Evolutionary conservation across 2,329 filamentous ascomycete species (phyloP).

Genomic region (Claviceps sp.): DNA sequence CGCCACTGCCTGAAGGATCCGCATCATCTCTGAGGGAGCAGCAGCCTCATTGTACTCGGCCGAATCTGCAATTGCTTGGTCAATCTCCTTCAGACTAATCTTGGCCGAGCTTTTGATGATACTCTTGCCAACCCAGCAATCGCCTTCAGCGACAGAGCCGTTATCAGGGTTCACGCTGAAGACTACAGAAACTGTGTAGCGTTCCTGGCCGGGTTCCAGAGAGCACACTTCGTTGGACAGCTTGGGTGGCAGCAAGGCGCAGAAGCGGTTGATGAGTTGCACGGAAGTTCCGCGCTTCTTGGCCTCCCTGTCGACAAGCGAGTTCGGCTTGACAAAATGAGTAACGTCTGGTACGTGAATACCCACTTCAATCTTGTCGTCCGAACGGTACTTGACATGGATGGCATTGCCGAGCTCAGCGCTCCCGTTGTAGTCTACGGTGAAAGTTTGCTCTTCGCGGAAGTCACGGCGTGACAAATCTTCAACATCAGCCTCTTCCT

Average conservation of each 20-base stretch:
- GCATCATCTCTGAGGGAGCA: slow-evolving; percentile 61
- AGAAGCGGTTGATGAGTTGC: slow-evolving; percentile 76
- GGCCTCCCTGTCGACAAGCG: slow-evolving; percentile 87
- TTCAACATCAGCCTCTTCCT: slow-evolving; percentile 41
- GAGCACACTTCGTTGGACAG: slow-evolving; percentile 81
- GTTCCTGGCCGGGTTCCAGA: slow-evolving; percentile 72
- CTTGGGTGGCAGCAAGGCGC: slow-evolving; percentile 79
- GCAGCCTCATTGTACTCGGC: slow-evolving; percentile 49
- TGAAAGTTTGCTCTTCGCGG: slow-evolving; percentile 77
- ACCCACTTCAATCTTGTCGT: slow-evolving; percentile 86
- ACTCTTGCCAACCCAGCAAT: slow-evolving; percentile 87
- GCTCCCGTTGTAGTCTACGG: slow-evolving; percentile 78
- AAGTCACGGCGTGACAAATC: slow-evolving; percentile 75
- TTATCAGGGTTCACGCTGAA: slow-evolving; percentile 79
- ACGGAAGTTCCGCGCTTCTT: slow-evolving; percentile 97
- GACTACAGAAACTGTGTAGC: slow-evolving; percentile 82
- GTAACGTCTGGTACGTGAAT: slow-evolving; percentile 91
- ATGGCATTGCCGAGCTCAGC: slow-evolving; percentile 85
- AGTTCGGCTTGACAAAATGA: slow-evolving; percentile 94
- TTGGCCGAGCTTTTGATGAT: slow-evolving; percentile 87
- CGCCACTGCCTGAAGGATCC: slow-evolving; percentile 66
- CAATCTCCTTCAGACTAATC: slow-evolving; percentile 73
- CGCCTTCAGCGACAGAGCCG: slow-evolving; percentile 66
- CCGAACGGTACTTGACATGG: slow-evolving; percentile 71
- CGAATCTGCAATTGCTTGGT: slow-evolving; percentile 59